Conservation (phyloP, 495 filamentous ascomycete species). For the Hyaloscypha variabilis region DNA sequence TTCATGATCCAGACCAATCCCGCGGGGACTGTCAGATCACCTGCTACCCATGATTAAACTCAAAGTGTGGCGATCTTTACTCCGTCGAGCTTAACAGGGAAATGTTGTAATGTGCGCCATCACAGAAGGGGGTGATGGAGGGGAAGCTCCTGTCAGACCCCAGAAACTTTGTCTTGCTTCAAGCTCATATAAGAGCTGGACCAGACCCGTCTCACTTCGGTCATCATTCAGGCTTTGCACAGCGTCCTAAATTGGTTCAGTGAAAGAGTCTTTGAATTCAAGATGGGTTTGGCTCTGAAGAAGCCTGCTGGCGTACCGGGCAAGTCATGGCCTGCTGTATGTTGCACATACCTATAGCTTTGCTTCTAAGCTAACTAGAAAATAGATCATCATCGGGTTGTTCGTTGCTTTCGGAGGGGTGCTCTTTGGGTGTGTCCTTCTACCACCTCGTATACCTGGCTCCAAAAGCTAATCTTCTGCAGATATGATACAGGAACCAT, state of each 20-base stretch:
- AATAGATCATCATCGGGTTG: conserved; percentile 66
- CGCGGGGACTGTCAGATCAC: background rate
- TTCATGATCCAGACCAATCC: background rate
- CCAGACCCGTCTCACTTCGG: background rate
- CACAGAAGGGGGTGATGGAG: background rate
- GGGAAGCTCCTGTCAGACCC: background rate
- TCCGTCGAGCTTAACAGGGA: background rate
- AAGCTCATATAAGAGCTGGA: background rate
- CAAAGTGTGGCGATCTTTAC: conserved; percentile 1
- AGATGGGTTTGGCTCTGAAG: conserved; percentile 36
- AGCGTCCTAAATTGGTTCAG: background rate
- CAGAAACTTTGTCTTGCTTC: background rate
- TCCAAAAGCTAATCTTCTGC: background rate
- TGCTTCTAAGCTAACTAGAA: background rate
- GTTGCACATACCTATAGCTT: background rate
- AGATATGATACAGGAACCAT: conserved; percentile 91
- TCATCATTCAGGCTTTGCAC: background rate
- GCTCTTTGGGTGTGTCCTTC: conserved; percentile 75
- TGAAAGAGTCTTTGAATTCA: background rate
- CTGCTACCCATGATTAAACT: background rate
- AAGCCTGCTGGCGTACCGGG: conserved; percentile 59
- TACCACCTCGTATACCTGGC: background rate
- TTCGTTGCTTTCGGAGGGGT: conserved; percentile 91
- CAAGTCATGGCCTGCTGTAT: conserved; percentile 62
- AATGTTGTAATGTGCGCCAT: background rate